phyloP scores from a whole-genome alignment of 2,329 filamentous ascomycete genomes.

The Talaromyces sp. region DNA sequence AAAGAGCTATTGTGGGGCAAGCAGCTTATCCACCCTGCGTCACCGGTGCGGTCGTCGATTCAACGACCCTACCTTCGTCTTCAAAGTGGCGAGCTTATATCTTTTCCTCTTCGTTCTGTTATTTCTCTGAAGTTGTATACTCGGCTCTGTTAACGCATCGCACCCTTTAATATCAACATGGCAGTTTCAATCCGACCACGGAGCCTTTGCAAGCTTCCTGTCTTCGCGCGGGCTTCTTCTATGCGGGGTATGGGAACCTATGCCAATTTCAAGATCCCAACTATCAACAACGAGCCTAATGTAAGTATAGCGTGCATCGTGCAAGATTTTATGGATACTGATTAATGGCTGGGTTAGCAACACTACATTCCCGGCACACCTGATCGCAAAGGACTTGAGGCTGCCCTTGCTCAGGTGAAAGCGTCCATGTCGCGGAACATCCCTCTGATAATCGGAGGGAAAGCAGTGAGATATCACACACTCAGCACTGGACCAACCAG shows the following conservation, averaged over 20 bases:
- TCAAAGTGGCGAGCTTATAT: background rate
- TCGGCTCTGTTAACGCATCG: background rate
- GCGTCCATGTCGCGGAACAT: conserved; percentile 68
- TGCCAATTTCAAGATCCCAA: conserved; percentile 82
- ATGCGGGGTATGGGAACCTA: conserved; percentile 51
- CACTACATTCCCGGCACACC: conserved; percentile 81
- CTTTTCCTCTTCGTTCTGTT: background rate
- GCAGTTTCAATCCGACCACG: background rate
- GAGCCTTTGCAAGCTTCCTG: background rate
- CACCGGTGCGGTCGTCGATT: background rate
- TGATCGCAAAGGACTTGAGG: conserved; percentile 70
- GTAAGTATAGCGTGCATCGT: conserved; percentile 50
- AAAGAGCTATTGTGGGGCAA: background rate
- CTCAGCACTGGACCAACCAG: background rate
- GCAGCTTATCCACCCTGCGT: background rate
- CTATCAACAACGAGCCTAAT: conserved; percentile 90
- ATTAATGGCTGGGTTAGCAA: conserved; percentile 53
- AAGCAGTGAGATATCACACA: conserved; percentile 56
- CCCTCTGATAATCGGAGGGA: conserved; percentile 77
- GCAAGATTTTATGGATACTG: background rate
- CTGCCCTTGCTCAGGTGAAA: conserved; percentile 67
- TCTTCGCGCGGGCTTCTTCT: conserved; percentile 2
- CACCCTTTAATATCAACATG: background rate
- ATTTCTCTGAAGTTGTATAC: conserved; percentile 16
- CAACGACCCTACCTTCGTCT: background rate